A percentile compares a stretch with the other conserved stretches of the same genome.
phyloP scores from a whole-genome alignment of 352 stramenopile genomes.

The Globisporangium lucens region DNA sequence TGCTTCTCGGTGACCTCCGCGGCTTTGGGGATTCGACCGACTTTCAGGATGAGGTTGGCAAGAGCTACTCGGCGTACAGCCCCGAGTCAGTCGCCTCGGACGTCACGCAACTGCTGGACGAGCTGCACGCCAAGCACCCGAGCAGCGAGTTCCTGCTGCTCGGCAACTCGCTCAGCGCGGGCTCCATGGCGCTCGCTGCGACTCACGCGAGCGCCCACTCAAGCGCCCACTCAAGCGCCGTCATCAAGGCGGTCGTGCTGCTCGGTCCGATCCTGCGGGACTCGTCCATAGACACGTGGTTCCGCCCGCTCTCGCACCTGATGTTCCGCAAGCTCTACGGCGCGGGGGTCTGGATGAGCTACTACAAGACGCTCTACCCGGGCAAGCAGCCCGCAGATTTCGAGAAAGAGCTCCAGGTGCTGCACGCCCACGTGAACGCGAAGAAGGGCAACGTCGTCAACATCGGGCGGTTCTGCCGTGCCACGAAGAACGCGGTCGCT shows the following conservation, averaged over 20 bases:
- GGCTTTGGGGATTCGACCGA: conserved; percentile 41
- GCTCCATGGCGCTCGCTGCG: conserved; percentile 31
- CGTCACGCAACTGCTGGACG: conserved; percentile 24
- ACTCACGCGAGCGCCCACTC: conserved; percentile 1
- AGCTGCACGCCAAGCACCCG: conserved; percentile 20
- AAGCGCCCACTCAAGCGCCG: neutral
- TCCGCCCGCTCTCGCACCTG: conserved; percentile 31
- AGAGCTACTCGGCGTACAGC: conserved; percentile 25
- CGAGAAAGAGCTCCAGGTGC: conserved; percentile 23
- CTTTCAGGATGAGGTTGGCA: conserved; percentile 12
- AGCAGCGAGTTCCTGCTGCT: conserved; percentile 30
- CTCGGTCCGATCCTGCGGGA: conserved; percentile 34
- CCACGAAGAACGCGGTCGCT: conserved; percentile 24
- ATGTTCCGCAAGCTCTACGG: conserved; percentile 33
- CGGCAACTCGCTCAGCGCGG: conserved; percentile 36
- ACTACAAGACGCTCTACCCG: conserved; percentile 37
- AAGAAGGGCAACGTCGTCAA: conserved; percentile 26
- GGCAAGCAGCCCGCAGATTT: conserved; percentile 24
- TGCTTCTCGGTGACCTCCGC: conserved; percentile 38
- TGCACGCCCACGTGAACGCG: conserved; percentile 20
- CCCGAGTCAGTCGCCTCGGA: conserved; percentile 31
- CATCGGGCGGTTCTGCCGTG: conserved; percentile 21
- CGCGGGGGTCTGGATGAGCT: conserved; percentile 25
- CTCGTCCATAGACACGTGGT: conserved; percentile 24
- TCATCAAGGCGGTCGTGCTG: conserved; percentile 26